Evolutionary conservation across 345 rosid species (phyloP).

Genomic region (Bruguiera sexangula): DNA sequence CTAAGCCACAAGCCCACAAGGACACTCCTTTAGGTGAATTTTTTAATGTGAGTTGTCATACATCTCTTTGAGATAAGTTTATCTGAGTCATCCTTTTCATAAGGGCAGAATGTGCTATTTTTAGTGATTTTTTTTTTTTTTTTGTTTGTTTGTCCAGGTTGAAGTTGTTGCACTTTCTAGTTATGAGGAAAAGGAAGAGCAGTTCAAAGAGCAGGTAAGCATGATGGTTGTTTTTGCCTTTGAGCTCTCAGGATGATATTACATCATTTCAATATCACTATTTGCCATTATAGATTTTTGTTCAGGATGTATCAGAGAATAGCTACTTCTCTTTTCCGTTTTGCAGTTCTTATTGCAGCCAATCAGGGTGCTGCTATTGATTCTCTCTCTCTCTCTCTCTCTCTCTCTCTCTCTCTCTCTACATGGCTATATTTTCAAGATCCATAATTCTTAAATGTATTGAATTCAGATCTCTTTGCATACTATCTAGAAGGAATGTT

Average conservation of each 20-base stretch:
- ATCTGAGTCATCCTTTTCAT: neutral
- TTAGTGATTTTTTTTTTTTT: neutral
- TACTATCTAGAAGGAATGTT: conserved; percentile 2
- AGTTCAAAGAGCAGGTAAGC: conserved; percentile 86
- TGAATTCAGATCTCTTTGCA: no score
- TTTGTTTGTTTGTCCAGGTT: conserved; percentile 49
- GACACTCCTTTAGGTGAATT: conserved; percentile 95
- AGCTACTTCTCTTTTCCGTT: no score
- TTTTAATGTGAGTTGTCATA: conserved; percentile 64
- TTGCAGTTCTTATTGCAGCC: no score
- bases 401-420: no score
- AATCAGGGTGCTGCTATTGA: no score
- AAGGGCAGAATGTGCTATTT: neutral
- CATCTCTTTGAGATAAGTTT: conserved; percentile 5
- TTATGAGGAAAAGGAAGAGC: conserved; percentile 97
- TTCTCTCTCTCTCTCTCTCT: no score
- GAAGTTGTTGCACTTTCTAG: conserved; percentile 97
- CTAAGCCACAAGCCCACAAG: conserved; percentile 89
- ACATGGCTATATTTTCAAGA: neutral
- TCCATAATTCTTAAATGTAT: neutral
- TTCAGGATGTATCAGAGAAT: no score
- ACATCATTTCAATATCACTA: no score
- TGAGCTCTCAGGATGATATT: neutral
- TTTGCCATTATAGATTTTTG: no score
- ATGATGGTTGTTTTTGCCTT: conserved; percentile 1